These are phyloP conservation scores for Hansenula lynferdii DNA, from an alignment of 1,139 yeast species.

Conservation along the genomic window DNA sequence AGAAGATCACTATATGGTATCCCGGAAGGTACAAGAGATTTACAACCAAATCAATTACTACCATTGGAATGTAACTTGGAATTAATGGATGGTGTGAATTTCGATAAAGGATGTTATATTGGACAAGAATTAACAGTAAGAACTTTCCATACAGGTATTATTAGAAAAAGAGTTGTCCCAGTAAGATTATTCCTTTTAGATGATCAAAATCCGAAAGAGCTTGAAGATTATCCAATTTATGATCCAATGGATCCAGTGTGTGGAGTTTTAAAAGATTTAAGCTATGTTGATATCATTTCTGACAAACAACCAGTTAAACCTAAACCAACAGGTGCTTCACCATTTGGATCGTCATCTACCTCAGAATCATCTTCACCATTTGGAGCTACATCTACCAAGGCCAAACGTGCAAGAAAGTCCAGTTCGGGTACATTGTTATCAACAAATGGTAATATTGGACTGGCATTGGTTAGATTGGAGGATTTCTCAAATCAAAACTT, in stretches of 20 bases:
- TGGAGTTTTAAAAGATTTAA: conserved; percentile 13
- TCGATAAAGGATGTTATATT: conserved; percentile 89
- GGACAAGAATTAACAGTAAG: conserved; percentile 96
- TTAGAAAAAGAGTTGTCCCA: conserved; percentile 79
- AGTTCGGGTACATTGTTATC: conserved; percentile 58
- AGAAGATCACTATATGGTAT: conserved; percentile 60
- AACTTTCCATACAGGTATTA: conserved; percentile 76
- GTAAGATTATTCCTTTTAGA: conserved; percentile 39
- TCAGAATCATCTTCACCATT: conserved; percentile 27
- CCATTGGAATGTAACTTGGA: conserved; percentile 89
- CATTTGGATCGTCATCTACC: conserved; percentile 2
- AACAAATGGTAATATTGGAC: conserved; percentile 56
- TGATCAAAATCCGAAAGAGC: conserved; percentile 20
- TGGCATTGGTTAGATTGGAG: conserved; percentile 45
- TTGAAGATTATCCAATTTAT: conserved; percentile 11
- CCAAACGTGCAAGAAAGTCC: conserved; percentile 25
- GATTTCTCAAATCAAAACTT: conserved; percentile 32
- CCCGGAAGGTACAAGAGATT: conserved; percentile 52
- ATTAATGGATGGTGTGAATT: conserved; percentile 74
- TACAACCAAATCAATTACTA: conserved; percentile 44
- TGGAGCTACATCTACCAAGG: conserved; percentile 26
- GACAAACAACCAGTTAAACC: conserved; percentile 4
- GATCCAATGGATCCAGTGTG: conserved; percentile 20
- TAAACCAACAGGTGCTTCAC: background rate
- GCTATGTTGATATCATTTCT: conserved; percentile 14